These are phyloP conservation scores for Barbarea vulgaris DNA, from an alignment of 345 rosid species.

Conservation along the genomic window DNA sequence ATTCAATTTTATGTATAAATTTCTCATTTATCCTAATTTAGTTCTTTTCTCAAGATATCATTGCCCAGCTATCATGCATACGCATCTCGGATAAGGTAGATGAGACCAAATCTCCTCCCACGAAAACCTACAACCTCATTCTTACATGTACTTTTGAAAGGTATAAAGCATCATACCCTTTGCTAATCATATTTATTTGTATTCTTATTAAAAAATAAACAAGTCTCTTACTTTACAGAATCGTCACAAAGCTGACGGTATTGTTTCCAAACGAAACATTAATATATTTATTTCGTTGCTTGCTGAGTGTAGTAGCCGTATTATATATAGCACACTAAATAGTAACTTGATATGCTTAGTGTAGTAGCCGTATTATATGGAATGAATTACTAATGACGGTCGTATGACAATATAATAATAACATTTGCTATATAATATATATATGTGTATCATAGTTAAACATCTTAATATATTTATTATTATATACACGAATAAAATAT, in stretches of 20 bases:
- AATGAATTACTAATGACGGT: slow-evolving; percentile 1
- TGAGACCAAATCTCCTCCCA: too few species aligned
- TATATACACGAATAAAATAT: too few species aligned
- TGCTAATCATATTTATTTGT: too few species aligned
- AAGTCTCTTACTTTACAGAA: slow-evolving; percentile 28
- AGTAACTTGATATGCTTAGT: neutral
- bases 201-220: slow-evolving; percentile 12
- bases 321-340: neutral
- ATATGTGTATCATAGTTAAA: neutral
- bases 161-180: too few species aligned
- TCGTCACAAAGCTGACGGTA: slow-evolving; percentile 36
- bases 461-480: neutral
- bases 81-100: too few species aligned
- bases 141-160: too few species aligned
- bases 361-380: slow-evolving; percentile 15
- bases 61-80: too few species aligned
- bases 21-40: too few species aligned
- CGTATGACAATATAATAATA: neutral
- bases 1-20: too few species aligned
- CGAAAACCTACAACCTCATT: too few species aligned
- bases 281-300: neutral
- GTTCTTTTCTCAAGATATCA: too few species aligned
- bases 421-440: slow-evolving; percentile 9
- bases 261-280: slow-evolving; percentile 10
- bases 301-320: neutral